Evolutionary conservation across 345 rosid genomes (phyloP), one percentile per base, ranked within the genome.

Genomic region (Corchorus capsularis): DNA sequence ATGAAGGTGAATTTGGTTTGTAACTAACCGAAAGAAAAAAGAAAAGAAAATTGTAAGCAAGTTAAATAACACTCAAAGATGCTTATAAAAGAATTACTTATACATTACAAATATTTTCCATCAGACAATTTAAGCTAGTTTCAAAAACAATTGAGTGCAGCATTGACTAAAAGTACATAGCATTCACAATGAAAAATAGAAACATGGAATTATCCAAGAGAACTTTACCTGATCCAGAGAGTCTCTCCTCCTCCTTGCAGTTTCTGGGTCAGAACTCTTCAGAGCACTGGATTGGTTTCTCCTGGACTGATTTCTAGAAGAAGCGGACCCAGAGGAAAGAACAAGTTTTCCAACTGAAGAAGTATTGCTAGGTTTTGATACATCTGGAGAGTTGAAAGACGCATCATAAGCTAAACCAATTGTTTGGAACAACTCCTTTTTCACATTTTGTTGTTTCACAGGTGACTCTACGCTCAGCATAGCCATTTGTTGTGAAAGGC

Each of bases 401-500:
- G 87, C 79, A 77, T 96, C 97, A 79, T 88, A 91, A 2, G 92
- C 88, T 77, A 96, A 86, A 46, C 98, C 99, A 73, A 93, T 92
- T 59, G 90, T 86, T 73, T 93, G 96, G 80, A 96, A 93, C 71
- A 96, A 83, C 86, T 93, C 98, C 85, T 87, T 87, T 85, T 86
- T 93, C 12, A 90, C 83, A 72, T 85, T 92, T 78, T 83, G 87
- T 82, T 77, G 78, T 81, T 86, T 91, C 20, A 83, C 82, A 37
- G 94, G 97, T 19, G 97, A 92, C 41, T 91, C 89, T 66, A 93
- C 73, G 76, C 87, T 89, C 87, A 96, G 80, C 71, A 80, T 63
- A 72, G 85, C 85, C 98, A 96, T 92, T 84, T 93, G 98, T 79
- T 90, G 89, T 35, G 97, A 89, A 45, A 96, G 98, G 72, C 87